Evolutionary conservation across 2,329 filamentous ascomycete species (phyloP).

Genomic region (Colletotrichum sansevieriae): DNA sequence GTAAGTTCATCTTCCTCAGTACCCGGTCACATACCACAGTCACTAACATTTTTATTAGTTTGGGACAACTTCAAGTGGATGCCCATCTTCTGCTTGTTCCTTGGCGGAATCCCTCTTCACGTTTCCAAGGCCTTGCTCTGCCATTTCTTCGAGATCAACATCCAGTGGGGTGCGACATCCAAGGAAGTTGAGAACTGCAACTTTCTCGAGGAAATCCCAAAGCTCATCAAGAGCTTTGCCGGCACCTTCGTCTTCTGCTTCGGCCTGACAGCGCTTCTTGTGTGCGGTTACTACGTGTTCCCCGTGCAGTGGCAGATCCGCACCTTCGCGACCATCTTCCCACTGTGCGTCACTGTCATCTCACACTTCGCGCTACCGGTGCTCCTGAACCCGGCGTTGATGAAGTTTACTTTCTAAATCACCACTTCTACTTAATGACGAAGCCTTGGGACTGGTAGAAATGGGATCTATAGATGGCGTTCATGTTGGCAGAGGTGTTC

Average conservation of each 20-base stretch:
- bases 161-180: conserved; percentile 67
- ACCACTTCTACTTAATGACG: conserved; percentile 3
- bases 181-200: conserved; percentile 69
- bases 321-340: conserved; percentile 71
- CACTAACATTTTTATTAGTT: conserved; percentile 46
- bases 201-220: conserved; percentile 68
- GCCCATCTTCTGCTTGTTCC: conserved; percentile 63
- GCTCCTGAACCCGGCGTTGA: conserved; percentile 72
- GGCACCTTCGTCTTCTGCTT: conserved; percentile 65
- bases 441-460: neutral
- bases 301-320: conserved; percentile 68
- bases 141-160: conserved; percentile 59
- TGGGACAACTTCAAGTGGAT: conserved; percentile 74
- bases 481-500: neutral
- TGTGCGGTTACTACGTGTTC: conserved; percentile 57
- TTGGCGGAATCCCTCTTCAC: conserved; percentile 59
- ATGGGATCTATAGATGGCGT: conserved; percentile 27
- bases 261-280: conserved; percentile 58
- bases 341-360: conserved; percentile 64
- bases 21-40: conserved; percentile 30
- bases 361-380: conserved; percentile 71
- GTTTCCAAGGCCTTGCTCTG: conserved; percentile 56
- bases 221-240: conserved; percentile 66
- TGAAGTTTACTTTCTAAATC: conserved; percentile 71
- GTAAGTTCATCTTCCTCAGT: conserved; percentile 49